A percentile compares a stretch with the other conserved stretches of the same genome.
These are phyloP conservation scores for Leccinum arenicola DNA, from an alignment of 768 basidiomycete species.

Conservation along the genomic window DNA sequence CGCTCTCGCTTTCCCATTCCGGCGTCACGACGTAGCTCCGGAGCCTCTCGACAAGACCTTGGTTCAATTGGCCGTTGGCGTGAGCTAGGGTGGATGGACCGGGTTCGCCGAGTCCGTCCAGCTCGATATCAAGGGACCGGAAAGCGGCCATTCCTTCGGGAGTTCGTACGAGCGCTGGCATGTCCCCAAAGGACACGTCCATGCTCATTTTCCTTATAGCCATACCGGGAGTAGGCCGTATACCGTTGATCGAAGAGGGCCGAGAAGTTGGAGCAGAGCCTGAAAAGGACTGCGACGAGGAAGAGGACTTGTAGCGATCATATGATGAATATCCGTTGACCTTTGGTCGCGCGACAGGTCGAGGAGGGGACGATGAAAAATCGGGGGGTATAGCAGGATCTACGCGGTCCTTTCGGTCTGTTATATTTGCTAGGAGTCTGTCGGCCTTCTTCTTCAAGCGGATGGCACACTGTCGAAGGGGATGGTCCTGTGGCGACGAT, in stretches of 20 bases:
- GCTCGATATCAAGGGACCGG: slow-evolving; percentile 51
- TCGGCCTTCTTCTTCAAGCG: slow-evolving; percentile 85
- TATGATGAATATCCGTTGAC: slow-evolving; percentile 39
- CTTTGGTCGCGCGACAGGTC: slow-evolving; percentile 40
- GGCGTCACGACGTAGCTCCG: slow-evolving; percentile 14
- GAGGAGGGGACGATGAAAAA: slow-evolving; percentile 31
- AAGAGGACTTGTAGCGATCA: slow-evolving; percentile 22
- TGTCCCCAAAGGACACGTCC: slow-evolving; percentile 60
- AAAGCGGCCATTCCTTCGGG: slow-evolving; percentile 73
- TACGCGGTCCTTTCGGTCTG: slow-evolving; percentile 79
- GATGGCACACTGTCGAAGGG: slow-evolving; percentile 76
- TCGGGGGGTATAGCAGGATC: slow-evolving; percentile 63
- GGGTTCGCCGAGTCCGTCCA: slow-evolving; percentile 39
- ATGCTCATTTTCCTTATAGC: slow-evolving; percentile 21
- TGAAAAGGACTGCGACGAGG: slow-evolving; percentile 17
- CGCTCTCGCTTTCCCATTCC: slow-evolving; percentile 38
- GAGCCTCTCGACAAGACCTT: slow-evolving; percentile 20
- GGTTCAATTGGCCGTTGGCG: slow-evolving; percentile 28
- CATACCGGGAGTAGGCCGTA: slow-evolving; percentile 10
- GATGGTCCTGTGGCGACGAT: slow-evolving; percentile 66
- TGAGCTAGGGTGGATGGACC: slow-evolving; percentile 33
- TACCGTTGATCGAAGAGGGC: slow-evolving; percentile 17
- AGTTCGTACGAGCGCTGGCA: slow-evolving; percentile 67
- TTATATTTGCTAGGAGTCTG: slow-evolving; percentile 81
- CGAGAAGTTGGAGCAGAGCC: slow-evolving; percentile 5